Evolutionary conservation across 2,329 filamentous ascomycete species (phyloP).

Genomic region (Arthroderma uncinatum): DNA sequence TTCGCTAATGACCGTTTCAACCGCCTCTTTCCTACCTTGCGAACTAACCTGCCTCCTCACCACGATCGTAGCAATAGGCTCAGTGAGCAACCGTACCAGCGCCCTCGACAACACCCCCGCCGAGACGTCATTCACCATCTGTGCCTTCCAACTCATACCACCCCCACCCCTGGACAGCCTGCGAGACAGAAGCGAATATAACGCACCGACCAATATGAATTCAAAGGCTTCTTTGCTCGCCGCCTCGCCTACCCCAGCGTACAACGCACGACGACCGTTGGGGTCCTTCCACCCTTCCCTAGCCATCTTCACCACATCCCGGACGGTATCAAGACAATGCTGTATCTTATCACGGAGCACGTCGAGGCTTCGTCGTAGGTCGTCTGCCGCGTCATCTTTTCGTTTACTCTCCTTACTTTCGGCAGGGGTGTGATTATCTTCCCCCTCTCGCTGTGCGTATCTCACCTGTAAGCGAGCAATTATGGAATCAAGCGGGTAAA

Average conservation of each 20-base stretch:
- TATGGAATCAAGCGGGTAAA: constrained; percentile 73
- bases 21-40: not conserved
- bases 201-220: not conserved
- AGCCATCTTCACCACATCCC: constrained; percentile 40
- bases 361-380: no score
- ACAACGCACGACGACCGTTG: constrained; percentile 53
- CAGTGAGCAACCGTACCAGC: not conserved
- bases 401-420: no score
- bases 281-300: constrained; percentile 21
- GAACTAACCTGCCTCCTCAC: not conserved
- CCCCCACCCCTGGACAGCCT: not conserved
- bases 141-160: not conserved
- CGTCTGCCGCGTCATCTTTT: no score
- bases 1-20: constrained; percentile 44
- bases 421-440: not conserved
- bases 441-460: constrained; percentile 38
- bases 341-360: constrained; percentile 22
- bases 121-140: not conserved
- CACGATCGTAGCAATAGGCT: not conserved
- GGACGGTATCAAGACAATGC: constrained; percentile 30
- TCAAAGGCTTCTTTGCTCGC: constrained; percentile 49
- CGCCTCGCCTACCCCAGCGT: constrained; percentile 52
- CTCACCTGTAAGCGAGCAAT: constrained; percentile 76
- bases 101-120: not conserved
- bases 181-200: not conserved